These are phyloP conservation scores for Starmera stellimalicola DNA, from an alignment of 1,139 yeast species.

Conservation along the genomic window DNA sequence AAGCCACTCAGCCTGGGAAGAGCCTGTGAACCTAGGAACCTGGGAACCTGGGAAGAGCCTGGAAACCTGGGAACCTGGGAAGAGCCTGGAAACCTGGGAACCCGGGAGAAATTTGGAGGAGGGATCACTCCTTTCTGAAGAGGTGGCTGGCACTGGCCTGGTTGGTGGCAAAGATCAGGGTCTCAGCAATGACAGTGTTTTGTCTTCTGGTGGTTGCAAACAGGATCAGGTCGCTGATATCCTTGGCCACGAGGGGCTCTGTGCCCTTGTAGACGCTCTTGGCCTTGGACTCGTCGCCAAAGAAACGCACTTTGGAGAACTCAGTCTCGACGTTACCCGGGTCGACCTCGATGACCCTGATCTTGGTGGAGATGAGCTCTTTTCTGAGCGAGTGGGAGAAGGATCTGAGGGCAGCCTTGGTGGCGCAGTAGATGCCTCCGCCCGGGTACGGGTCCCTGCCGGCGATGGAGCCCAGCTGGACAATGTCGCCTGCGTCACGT, in stretches of 20 bases:
- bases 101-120: too few species aligned
- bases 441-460: slow-evolving; percentile 75
- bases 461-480: slow-evolving; percentile 71
- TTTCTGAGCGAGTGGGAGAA: slow-evolving; percentile 62
- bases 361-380: slow-evolving; percentile 54
- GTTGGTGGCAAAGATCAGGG: slow-evolving; percentile 58
- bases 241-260: slow-evolving; percentile 61
- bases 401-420: slow-evolving; percentile 64
- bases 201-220: slow-evolving; percentile 54
- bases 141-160: slow-evolving; percentile 37
- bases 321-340: slow-evolving; percentile 82
- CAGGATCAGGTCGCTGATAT: slow-evolving; percentile 63
- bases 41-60: too few species aligned
- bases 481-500: slow-evolving; percentile 56
- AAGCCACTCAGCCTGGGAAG: too few species aligned
- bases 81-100: too few species aligned
- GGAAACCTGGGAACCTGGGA: too few species aligned
- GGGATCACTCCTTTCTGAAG: slow-evolving; percentile 10
- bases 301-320: slow-evolving; percentile 57
- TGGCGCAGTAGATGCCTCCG: slow-evolving; percentile 74
- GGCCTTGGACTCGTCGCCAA: slow-evolving; percentile 56
- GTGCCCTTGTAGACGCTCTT: slow-evolving; percentile 59
- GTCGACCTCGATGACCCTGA: slow-evolving; percentile 66
- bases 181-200: slow-evolving; percentile 65
- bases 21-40: too few species aligned